Conservation (phyloP, 495 filamentous ascomycete species). For the Aspergillus carlsbadensis region DNA sequence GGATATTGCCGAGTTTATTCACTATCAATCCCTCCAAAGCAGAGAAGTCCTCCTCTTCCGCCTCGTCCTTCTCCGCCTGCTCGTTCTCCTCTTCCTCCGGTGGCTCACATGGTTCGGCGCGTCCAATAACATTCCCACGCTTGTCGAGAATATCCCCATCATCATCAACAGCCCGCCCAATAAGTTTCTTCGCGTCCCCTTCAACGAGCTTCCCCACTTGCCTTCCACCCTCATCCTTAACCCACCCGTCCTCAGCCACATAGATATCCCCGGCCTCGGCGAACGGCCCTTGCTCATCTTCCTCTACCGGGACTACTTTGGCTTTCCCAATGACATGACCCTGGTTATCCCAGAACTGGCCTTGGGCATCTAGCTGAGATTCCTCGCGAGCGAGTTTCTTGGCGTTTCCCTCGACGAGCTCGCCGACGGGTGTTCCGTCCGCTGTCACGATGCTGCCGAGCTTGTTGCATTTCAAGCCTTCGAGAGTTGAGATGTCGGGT, state of each 20-base stretch:
- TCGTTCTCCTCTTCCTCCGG: conserved; percentile 59
- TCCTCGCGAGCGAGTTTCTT: conserved; percentile 46
- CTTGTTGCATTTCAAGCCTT: conserved; percentile 54
- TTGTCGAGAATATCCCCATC: conserved; percentile 84
- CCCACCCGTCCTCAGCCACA: conserved; percentile 46
- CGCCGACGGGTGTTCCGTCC: conserved; percentile 47
- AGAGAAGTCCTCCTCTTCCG: conserved; percentile 44
- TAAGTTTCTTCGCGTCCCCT: conserved; percentile 70
- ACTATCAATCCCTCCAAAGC: conserved; percentile 60
- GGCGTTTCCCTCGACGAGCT: conserved; percentile 50
- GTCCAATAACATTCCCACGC: conserved; percentile 75
- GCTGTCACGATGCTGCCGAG: conserved; percentile 48
- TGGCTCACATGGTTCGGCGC: conserved; percentile 67
- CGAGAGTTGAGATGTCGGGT: conserved; percentile 50
- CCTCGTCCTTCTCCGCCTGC: conserved; percentile 70
- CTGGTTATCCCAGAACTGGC: conserved; percentile 51
- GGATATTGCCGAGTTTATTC: conserved; percentile 76
- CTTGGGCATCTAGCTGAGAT: conserved; percentile 49
- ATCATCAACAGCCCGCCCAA: conserved; percentile 74
- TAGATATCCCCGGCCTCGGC: conserved; percentile 55
- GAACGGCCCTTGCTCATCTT: conserved; percentile 48
- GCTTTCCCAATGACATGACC: conserved; percentile 53
- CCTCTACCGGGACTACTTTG: conserved; percentile 49
- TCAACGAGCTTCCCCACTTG: conserved; percentile 72
- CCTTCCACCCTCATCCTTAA: conserved; percentile 63